Base-by-base conservation (phyloP, 139 green algal species). In the Raphidocelis subcapitata region DNA sequence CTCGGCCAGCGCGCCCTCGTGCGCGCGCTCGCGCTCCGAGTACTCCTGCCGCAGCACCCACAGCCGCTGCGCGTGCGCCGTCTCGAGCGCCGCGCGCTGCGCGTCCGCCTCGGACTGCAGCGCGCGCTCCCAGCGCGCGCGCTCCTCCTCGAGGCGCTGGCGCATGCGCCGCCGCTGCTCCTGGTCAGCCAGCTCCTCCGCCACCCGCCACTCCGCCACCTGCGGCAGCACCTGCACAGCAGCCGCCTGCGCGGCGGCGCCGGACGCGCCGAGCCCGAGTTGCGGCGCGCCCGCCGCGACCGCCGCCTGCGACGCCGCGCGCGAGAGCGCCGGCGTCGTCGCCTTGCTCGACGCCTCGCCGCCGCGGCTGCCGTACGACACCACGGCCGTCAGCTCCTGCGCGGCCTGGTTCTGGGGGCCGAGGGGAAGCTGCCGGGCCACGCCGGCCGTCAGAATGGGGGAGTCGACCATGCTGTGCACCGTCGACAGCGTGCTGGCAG, bases 41-140 rank as follows among this genome's bases (percentile, higher is more conserved):
- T 79, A 31, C 61, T 84, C 59, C 37, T 70, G 62, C 23, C 67
- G 55, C 46, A 93, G n/a, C 32, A 33, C n/a, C 52, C 49, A 62
- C 33, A 83, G 52, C 28, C 73, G 68, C 73, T 74, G 31, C 51
- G 56, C 32, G 29, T 79, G 67, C 46, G 57, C 26, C 29, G 49
- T 3, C 63, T 84, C 67, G 31, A 84, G 57, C n/a, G 70, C 73
- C 0, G 28, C 32, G 3, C 73, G 68, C 56, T 80, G 62, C 14
- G 23, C 16, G 32, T 81, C 46, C 18, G 62, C 52, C 8, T 79
- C 73, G 5, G 55, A 35, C 62, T 79, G 66, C 47, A 73, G 47
- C 14, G 18, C 32, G 37, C 62, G 55, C 67, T 76, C 61, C 70
- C 70, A 77, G 14, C 37, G 20, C 3, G 31, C 29, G 2, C 70